Evolutionary conservation across 2,329 filamentous ascomycete species (phyloP), one percentile per base, ranked within the genome.

Genomic region (Exophiala mesophila): DNA sequence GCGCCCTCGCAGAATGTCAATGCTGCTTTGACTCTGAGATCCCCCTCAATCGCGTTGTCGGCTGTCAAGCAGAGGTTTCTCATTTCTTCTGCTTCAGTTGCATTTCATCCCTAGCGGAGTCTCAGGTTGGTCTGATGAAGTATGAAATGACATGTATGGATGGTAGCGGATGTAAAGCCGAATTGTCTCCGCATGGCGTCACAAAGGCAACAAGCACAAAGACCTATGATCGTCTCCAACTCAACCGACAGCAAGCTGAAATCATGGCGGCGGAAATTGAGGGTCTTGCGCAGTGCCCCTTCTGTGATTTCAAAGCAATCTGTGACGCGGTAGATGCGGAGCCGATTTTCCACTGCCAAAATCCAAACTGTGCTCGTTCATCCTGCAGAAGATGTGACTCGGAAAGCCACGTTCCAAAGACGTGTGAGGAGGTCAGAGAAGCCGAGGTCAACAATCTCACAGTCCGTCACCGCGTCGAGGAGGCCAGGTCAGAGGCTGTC

Each of bases 401-500:
- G 37, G 72, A 78, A 34, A 82, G 82, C 0, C 88, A 94, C 56
- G 71, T 87, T 8, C 86, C 87, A 0, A 72, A 77, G 48, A 80
- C 73, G 1, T 94, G 88, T 54, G 74, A 79, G 23, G 83, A 92
- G 57, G 74, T 71, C 26, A 74, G 73, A 29, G 68, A 63, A 15
- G 79, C 86, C 2, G 68, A 63, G 15, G 79, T 86, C 2, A 73
- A 72, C 28, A 78, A 80, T 1, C 59, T 80, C 5, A 73, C 74
- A 3, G 70, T 76, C 13, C 77, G 84, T 12, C 83, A 83, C 50
- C 63, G 70, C 3, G 77, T 94, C 20, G 88, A 94, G 61, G 87
- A 94, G 60, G 87, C 86, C 15, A 90, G 89, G 83, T 87, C 84
- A 2, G 73, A 76, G 12, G 88, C 88, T 2, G 57, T 94, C 53